These are phyloP conservation scores for Physaria fendleri DNA, from an alignment of 345 rosid species.

Conservation along the genomic window DNA sequence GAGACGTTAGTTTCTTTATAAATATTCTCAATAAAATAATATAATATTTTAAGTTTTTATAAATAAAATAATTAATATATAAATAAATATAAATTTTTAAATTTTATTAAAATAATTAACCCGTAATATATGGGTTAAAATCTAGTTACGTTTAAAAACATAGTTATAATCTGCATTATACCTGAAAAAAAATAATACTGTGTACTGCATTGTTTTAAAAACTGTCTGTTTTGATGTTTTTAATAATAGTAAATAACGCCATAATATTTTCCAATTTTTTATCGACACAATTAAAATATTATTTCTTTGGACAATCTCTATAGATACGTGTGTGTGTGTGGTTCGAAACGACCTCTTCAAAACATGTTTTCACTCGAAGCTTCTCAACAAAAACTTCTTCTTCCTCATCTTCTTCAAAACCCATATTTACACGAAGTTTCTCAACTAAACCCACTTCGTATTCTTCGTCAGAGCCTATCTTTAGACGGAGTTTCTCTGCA, in stretches of 20 bases:
- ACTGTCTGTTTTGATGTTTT: neutral
- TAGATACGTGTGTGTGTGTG: neutral
- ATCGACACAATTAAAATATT: neutral
- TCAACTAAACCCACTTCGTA: conserved; percentile 22
- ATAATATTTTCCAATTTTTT: neutral
- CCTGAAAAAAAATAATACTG: neutral
- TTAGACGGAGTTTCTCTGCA: conserved; percentile 60
- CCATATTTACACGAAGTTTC: conserved; percentile 19
- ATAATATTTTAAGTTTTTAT: too few species aligned
- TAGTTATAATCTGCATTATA: too few species aligned
- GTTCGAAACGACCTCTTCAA: conserved; percentile 16
- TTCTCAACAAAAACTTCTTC: conserved; percentile 19
- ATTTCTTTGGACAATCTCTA: neutral
- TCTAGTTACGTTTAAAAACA: neutral
- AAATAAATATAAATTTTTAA: too few species aligned
- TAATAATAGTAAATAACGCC: neutral
- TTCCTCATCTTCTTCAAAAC: conserved; percentile 20
- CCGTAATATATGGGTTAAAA: too few species aligned
- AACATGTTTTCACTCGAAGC: conserved; percentile 17
- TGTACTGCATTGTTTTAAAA: neutral
- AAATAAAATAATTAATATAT: too few species aligned
- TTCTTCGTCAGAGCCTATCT: conserved; percentile 40
- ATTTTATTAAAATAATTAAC: too few species aligned
- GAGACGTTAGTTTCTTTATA: too few species aligned
- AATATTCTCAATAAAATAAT: too few species aligned